Evolutionary conservation across 129 eudicot genomes (phyloP).

Genomic region (Kitagawia praeruptora): DNA sequence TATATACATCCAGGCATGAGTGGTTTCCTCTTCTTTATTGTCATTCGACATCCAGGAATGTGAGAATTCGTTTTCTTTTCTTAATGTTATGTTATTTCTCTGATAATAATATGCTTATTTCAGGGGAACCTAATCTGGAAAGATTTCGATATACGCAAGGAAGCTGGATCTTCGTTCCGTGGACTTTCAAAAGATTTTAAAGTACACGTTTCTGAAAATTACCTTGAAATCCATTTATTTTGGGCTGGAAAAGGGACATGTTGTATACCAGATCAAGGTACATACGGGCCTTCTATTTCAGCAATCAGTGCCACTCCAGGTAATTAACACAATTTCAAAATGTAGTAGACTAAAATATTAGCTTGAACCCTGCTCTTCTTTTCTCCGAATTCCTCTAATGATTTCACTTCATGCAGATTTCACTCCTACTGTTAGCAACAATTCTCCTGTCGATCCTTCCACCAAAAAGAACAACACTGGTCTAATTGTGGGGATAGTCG

Average conservation of each 20-base stretch:
- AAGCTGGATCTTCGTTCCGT: slow-evolving; percentile 46
- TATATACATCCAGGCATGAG: slow-evolving; percentile 64
- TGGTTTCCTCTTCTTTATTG: neutral
- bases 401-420: neutral
- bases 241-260: slow-evolving; percentile 98
- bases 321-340: slow-evolving; percentile 9
- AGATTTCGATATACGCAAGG: slow-evolving; percentile 71
- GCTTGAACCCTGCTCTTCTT: slow-evolving; percentile 3
- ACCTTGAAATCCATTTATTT: slow-evolving; percentile 74
- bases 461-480: slow-evolving; percentile 38
- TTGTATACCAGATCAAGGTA: slow-evolving; percentile 68
- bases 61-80: neutral
- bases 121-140: slow-evolving; percentile 46
- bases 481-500: slow-evolving; percentile 52
- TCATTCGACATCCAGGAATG: slow-evolving; percentile 43
- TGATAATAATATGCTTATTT: neutral
- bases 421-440: neutral
- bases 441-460: slow-evolving; percentile 36
- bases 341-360: neutral
- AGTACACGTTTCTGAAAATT: slow-evolving; percentile 53
- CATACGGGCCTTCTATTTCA: slow-evolving; percentile 74
- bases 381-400: neutral
- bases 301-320: slow-evolving; percentile 86
- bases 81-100: neutral
- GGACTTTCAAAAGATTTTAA: slow-evolving; percentile 35